Base-by-base conservation (phyloP, 768 basidiomycete genomes). In the Erythrobasidium yunnanense region DNA sequence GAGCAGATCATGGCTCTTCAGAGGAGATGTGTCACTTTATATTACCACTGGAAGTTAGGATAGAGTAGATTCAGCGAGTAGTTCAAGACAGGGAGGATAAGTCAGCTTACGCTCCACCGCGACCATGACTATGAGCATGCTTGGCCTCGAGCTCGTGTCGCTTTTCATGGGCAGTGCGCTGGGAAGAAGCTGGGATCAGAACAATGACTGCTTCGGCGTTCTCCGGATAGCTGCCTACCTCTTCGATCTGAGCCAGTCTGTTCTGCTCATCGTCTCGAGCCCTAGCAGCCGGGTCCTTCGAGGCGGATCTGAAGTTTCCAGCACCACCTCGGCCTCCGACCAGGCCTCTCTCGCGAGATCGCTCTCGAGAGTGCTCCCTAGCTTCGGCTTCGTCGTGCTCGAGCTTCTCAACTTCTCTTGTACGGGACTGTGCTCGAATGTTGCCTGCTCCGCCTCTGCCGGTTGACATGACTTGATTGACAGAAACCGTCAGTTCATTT, bases 381-480 rank as follows among this genome's bases (percentile, higher is more conserved):
- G 60, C 60, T 30, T 63, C 60, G 22, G 25, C 56, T 25, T 49
- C 60, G 4, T 38, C 47, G 8, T 29, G 29, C 17, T 63, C 60
- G 20, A 29, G 23, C 2, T 29, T 49, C 27, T 63, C 49, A 6
- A 27, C 2, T 18, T 29, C 60, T 63, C 60, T 27, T 5, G 60
- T 49, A n/a, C 42, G 22, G 20, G 60, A 63, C 2, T 46, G 32
- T 7, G 60, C 60, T 32, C 60, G 45, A 17, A 63, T 49, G 30
- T 63, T 63, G 60, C 60, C 60, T 63, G 60, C 60, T 11, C 60
- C 60, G 30, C 60, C 60, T 63, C 60, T 5, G 20, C 60, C 60
- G 6, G 60, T 63, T 17, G 60, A 63, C 20, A 60, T 45, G 11
- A 23, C 50, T 11, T n/a, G 13, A 25, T 25, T 13, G 49, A 18